These are phyloP conservation scores for Hymenoscyphus repandus DNA, from an alignment of 2,329 filamentous ascomycete species.

Conservation along the genomic window DNA sequence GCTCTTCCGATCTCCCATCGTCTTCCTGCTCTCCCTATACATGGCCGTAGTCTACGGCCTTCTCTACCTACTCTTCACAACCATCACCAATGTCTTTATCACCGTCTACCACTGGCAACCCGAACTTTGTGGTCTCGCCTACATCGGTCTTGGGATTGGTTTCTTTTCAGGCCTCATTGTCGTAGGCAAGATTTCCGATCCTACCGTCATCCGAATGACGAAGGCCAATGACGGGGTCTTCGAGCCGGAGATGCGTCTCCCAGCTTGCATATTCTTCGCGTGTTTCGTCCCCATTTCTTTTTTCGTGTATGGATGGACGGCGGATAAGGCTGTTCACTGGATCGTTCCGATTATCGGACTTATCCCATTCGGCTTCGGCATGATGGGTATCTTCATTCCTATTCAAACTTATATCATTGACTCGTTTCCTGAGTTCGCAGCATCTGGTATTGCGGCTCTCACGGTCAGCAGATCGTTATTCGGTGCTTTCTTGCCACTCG, in stretches of 20 bases:
- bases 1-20: slow-evolving; percentile 34
- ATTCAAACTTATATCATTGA: slow-evolving; percentile 45
- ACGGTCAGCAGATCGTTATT: slow-evolving; percentile 41
- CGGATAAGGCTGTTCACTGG: slow-evolving; percentile 36
- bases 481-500: slow-evolving; percentile 48
- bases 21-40: slow-evolving; percentile 43
- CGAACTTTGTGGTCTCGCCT: slow-evolving; percentile 40
- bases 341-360: slow-evolving; percentile 42
- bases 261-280: slow-evolving; percentile 39
- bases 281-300: slow-evolving; percentile 40
- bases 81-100: slow-evolving; percentile 45
- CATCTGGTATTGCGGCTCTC: slow-evolving; percentile 37
- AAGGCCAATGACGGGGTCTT: slow-evolving; percentile 35
- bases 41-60: slow-evolving; percentile 48
- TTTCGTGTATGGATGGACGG: slow-evolving; percentile 48
- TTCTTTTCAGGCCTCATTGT: slow-evolving; percentile 35
- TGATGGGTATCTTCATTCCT: slow-evolving; percentile 40
- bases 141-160: slow-evolving; percentile 40
- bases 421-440: slow-evolving; percentile 37
- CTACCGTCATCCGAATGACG: slow-evolving; percentile 41
- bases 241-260: slow-evolving; percentile 37
- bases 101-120: slow-evolving; percentile 37
- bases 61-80: slow-evolving; percentile 48
- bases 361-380: slow-evolving; percentile 40
- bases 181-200: slow-evolving; percentile 41